Evolutionary conservation across 2,329 filamentous ascomycete species (phyloP), one percentile per base, ranked within the genome.

Genomic region (Diaporthe nobilis): DNA sequence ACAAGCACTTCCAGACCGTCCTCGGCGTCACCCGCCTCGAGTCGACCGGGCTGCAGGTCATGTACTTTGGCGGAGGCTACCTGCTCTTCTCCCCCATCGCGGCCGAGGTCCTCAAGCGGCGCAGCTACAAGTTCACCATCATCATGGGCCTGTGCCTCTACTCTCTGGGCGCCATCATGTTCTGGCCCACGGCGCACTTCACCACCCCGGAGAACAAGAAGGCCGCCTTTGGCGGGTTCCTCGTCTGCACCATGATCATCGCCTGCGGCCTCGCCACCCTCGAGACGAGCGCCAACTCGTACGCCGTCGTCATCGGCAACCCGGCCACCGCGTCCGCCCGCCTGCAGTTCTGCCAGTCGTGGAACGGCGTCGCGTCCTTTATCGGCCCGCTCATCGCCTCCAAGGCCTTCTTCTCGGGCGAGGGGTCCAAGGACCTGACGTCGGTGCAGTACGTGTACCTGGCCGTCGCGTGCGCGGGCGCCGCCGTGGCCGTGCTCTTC

Each of bases 371-470:
- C 49, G 90, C 90, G 3, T 90, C 89, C 0, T 88, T 91, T 71
- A 79, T 91, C 22, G 90, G 90, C 0, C 91, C 91, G 0, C 87
- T 92, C 1, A 83, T 93, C 10, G 91, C 88, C 0, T 88, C 87
- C 2, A 89, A 90, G 68, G 91, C 92, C 67, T 92, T 93, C 83
- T 93, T 93, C 81, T 87, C 88, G 57, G 84, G 89, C 71, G 85
- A 88, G 47, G 86, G 85, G 68, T 83, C 82, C 13, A 81, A 87
- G n/a, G 86, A 87, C 4, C 82, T 93, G 72, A 83, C 86, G 78
- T 92, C 89, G 72, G 91, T 92, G 12, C 91, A 93, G 80, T 93
- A 90, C 90, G 88, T 90, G 2, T 93, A 93, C 79, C 86, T 93
- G 3, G 90, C 89, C 6, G 91, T 92, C 44, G 91, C 90, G 3